Evolutionary conservation across 441 rosid species (phyloP), one percentile per base, ranked within the genome.

Genomic region (Melastoma candidum): DNA sequence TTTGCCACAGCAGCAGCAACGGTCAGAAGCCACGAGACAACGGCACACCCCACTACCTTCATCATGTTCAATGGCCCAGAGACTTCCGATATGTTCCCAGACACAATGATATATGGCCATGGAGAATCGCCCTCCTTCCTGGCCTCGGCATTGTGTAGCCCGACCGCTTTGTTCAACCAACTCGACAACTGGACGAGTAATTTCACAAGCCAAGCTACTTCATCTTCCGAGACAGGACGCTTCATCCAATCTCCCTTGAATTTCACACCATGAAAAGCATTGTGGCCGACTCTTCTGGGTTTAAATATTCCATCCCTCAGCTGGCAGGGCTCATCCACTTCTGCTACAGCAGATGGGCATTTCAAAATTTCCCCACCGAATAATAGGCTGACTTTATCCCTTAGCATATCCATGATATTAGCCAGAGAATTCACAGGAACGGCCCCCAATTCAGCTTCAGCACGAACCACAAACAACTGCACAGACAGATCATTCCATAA

Each of bases 201-300:
- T 58, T 80, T 83, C 2, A 80, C 96, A 26, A 90, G 81, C 95
- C 88, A 90, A 44, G 77, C 84, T 32, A 90, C 71, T 71, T 87
- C 97, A 45, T 85, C 84, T 22, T 72, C 73, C 1, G 97, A 90
- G 47, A 78, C 67, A 0, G 97, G 97, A 12, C 93, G 89, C 53
- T 70, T 83, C 93, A 90, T 84, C 90, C 87, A 76, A 60, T 90
- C 96, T 12, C 93, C 95, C 67, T 80, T 83, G 75, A 78, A 87
- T 59, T 73, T 74, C 57, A 73, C 48, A 39, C 66, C 51, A 11
- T 64, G 59, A 57, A 60, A 59, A 26, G 76, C 63, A 65, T 63
- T 61, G 63, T 67, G 70, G 12, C 85, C 84, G n/a, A 66, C 62
- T 72, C 77, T 81, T 60, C 84, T 73, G 12, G 96, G 97, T 69